Base-by-base conservation (phyloP, 1,284 basidiomycete genomes). In the Ceratobasidium sp. region DNA sequence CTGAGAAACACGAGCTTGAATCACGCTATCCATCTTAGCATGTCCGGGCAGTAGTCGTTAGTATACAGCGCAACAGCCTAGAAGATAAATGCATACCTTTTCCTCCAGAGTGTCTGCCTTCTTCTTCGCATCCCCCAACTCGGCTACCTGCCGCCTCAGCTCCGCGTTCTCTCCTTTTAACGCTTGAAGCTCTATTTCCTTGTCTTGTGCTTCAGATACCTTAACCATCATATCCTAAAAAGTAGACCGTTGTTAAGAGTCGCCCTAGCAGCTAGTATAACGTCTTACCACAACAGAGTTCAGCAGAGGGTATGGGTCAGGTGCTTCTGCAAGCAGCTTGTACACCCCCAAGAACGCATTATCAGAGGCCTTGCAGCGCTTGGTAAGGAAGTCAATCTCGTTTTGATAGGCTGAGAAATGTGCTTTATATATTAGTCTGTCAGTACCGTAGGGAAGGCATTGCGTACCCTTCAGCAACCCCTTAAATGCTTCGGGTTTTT, bases 311-410 rank as follows among this genome's bases (percentile, higher is more conserved):
- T 96, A 98, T 20, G 97, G 98, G 84, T 99, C 97, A 0, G 97
- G 96, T 6, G 95, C 96, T 81, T 97, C 95, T 0, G 95, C 94
- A 3, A 99, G 84, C 26, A 97, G 90, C 83, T 98, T 98, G 88
- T 98, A 98, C 15, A 97, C 91, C 80, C 92, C 94, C 39, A 98
- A 86, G 84, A 99, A 98, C 0, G 96, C 94, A 81, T 94, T 97
- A 86, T 99, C 97, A 1, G 96, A 93, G 20, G 89, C 85, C 82
- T 98, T 98, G 39, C 92, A 94, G 7, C 97, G 91, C 79, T 95
- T 94, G 0, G 96, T 99, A 77, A 99, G 89, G 80, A 87, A 92
- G 85, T 99, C 97, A 78, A 99, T 99, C 85, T 99, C 97, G 7
- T 92, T 88, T 85, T 99, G 97, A 86, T 99, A 99, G 3, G 95